Base-by-base conservation (phyloP, 352 stramenopile genomes). In the Globisporangium paroecandrum region DNA sequence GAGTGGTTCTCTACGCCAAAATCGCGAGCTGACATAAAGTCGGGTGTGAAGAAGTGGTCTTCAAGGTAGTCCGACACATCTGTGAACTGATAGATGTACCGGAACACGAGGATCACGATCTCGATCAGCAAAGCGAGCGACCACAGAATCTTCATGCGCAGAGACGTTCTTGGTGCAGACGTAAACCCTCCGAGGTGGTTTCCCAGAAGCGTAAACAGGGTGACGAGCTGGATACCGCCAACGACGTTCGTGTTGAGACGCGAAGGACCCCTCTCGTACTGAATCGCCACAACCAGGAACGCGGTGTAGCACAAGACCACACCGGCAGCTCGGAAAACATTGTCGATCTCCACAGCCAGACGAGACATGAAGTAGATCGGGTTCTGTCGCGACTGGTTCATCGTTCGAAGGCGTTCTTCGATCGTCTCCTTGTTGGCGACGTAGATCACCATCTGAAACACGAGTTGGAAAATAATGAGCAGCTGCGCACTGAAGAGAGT, bases 391-490 rank as follows among this genome's bases (percentile, higher is more conserved):
- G 84, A 74, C 55, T 90, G 68, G 7, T 90, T 71, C 51, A 89
- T 81, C 0, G 79, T 91, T 25, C 72, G 70, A 24, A 91, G 74
- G 0, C 83, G 81, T 60, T 93, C 81, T 22, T 92, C 73, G 46
- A 90, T 91, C 1, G 75, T 83, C 24, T 90, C 74, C 18, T 78
- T 87, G 46, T 91, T 94, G 0, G 79, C 73, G 15, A 91, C 81
- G 53, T 96, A 96, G 6, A 96, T 87, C 57, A 94, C 85, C 25
- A 96, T 77, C 70, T 96, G 88, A 51, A 94, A 91, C 10, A 96
- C 83, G 13, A 96, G 58, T 66, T 94, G 85, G 20, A 91, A 78
- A 34, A 96, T 94, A 57, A 96, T 92, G 9, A 93, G 62, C 29
- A 96, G 76, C 59, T 96, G 88, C 0, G 88, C 85, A 32, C 75